Conservation (phyloP, 306 rosid genomes). For the Trifolium dubium region DNA sequence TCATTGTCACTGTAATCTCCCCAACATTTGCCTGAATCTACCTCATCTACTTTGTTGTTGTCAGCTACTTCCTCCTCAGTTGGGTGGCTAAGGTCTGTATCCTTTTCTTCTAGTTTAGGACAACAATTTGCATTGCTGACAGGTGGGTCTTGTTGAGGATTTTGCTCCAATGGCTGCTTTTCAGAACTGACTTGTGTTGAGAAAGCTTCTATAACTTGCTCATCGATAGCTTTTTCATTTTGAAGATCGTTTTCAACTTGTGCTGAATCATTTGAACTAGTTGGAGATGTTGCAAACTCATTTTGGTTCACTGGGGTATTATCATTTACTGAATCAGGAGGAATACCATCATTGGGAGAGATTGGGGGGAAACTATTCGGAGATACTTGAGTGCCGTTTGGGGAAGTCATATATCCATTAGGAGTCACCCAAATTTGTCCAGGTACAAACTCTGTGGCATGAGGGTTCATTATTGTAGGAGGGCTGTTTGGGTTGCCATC, state of each 20-base stretch:
- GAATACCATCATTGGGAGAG: constrained; percentile 57
- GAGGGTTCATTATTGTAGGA: constrained; percentile 91
- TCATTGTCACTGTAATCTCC: constrained; percentile 94
- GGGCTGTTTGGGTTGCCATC: constrained; percentile 79
- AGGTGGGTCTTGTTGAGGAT: constrained; percentile 51
- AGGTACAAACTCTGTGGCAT: constrained; percentile 93
- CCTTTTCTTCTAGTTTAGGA: constrained; percentile 57
- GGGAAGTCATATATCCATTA: constrained; percentile 62
- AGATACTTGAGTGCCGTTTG: constrained; percentile 59
- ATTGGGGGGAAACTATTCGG: constrained; percentile 69
- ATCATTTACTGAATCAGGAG: constrained; percentile 54
- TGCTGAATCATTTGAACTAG: constrained; percentile 56
- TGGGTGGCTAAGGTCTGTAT: constrained; percentile 40
- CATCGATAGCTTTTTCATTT: constrained; percentile 45
- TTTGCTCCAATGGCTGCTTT: constrained; percentile 49
- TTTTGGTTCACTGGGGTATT: constrained; percentile 57
- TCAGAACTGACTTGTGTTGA: constrained; percentile 49
- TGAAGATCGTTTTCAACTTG: constrained; percentile 47
- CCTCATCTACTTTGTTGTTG: constrained; percentile 47
- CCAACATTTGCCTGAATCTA: constrained; percentile 74
- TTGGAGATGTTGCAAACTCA: constrained; percentile 61
- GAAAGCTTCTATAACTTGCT: constrained; percentile 45
- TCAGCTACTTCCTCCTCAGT: constrained; percentile 47
- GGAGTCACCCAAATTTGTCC: constrained; percentile 84
- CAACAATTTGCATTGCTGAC: constrained; percentile 40